These are phyloP conservation scores for Erythrobasidium hasegawianum DNA, from an alignment of 1,284 basidiomycete genomes.

Conservation along the genomic window DNA sequence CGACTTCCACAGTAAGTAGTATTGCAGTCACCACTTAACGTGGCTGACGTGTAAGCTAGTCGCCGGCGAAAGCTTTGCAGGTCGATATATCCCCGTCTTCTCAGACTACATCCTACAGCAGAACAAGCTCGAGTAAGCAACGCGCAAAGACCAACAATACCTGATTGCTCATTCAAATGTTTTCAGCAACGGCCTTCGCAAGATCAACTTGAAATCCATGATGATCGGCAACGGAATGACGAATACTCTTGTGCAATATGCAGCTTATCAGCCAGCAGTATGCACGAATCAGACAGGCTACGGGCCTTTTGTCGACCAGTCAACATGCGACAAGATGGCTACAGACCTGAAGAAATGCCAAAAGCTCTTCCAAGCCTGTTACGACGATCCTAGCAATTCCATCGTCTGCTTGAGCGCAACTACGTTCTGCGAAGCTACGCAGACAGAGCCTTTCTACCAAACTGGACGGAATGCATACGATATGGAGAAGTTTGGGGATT, in stretches of 20 bases:
- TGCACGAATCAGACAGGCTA: constrained; percentile 41
- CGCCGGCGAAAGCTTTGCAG: constrained; percentile 37
- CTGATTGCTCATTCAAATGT: too few species aligned
- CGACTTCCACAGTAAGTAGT: constrained; percentile 23
- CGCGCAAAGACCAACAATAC: too few species aligned
- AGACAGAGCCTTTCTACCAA: constrained; percentile 36
- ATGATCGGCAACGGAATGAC: constrained; percentile 46
- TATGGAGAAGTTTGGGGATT: constrained; percentile 42
- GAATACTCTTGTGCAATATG: constrained; percentile 43
- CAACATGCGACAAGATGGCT: constrained; percentile 38
- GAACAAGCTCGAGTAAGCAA: constrained; percentile 27
- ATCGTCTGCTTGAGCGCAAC: constrained; percentile 39
- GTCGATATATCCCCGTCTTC: constrained; percentile 44
- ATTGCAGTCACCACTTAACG: too few species aligned
- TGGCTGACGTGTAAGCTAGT: too few species aligned
- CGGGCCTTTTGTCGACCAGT: constrained; percentile 38
- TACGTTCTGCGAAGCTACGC: constrained; percentile 41
- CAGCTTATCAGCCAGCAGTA: constrained; percentile 40
- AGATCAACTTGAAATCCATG: constrained; percentile 40
- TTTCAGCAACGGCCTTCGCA: constrained; percentile 22
- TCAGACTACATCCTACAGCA: constrained; percentile 43
- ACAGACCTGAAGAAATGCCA: constrained; percentile 38
- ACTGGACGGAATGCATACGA: constrained; percentile 40
- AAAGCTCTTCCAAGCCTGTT: constrained; percentile 38
- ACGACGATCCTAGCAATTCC: constrained; percentile 35